Conservation (phyloP, 2,329 filamentous ascomycete species). For the Neonectria hederae region DNA sequence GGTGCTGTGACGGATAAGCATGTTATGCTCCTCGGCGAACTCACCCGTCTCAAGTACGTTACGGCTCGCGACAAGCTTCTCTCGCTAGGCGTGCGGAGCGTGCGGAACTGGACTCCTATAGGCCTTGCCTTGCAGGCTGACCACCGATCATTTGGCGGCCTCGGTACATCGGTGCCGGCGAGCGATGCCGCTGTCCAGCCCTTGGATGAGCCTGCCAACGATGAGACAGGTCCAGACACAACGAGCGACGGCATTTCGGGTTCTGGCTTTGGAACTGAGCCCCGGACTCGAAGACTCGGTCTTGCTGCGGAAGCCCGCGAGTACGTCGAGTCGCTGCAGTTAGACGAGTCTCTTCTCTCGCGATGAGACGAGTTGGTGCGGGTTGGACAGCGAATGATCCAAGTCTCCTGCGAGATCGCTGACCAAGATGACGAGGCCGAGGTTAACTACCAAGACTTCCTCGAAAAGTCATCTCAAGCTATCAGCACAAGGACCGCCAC, state of each 20-base stretch:
- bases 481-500: conserved; percentile 12
- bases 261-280: not conserved
- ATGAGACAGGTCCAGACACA: not conserved
- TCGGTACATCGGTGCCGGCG: conserved; percentile 29
- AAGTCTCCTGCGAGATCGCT: conserved; percentile 12
- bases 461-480: conserved; percentile 17
- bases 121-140: not conserved
- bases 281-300: conserved; percentile 8
- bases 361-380: conserved; percentile 28
- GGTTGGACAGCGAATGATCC: conserved; percentile 33
- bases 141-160: not conserved
- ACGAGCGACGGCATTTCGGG: not conserved
- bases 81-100: conserved; percentile 24
- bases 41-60: conserved; percentile 21
- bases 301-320: conserved; percentile 20
- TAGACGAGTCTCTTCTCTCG: conserved; percentile 20
- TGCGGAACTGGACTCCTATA: conserved; percentile 21
- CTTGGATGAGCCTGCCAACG: not conserved
- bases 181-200: conserved; percentile 29
- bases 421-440: conserved; percentile 14
- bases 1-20: conserved; percentile 22
- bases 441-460: conserved; percentile 23
- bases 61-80: conserved; percentile 32
- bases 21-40: conserved; percentile 30
- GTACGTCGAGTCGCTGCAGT: conserved; percentile 24